Base-by-base conservation (phyloP, 139 green algal genomes). In the Astrephomene gubernaculifera region DNA sequence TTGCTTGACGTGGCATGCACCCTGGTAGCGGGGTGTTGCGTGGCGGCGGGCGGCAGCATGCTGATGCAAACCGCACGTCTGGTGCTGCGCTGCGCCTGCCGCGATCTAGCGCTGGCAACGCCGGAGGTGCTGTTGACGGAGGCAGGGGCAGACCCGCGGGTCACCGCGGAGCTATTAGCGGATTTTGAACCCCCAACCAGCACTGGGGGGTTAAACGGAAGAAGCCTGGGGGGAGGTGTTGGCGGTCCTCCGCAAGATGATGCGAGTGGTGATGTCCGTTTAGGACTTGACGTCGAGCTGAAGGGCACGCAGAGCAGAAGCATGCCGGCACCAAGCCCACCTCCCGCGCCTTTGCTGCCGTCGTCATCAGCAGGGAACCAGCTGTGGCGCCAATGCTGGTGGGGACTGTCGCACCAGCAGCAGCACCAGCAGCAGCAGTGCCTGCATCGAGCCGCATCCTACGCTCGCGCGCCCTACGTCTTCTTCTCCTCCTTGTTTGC, bases 121-220 rank as follows among this genome's bases (percentile, higher is more conserved):
- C 78, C 78, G 10, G 78, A 74, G 64, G 78, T 65, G 78, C 78
- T 84, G 61, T 44, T 84, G 63, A 63, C 78, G 64, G 78, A 74
- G 78, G 78, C 78, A 2, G 78, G 63, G 21, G 78, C 78, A 1
- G 63, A 74, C 31, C 63, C 63, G 43, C 63, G 43, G 43, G 9
- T 84, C 31, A 29, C 17, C 12, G 27, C 31, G 43, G 63, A 84
- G 63, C 63, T 84, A 31, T 43, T 74, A 0, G n/a, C 63, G 3
- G 24, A 31, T 24, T 74, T 61, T 2, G 38, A n/a, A 31, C n/a
- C 7, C n/a, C n/a, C n/a, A n/a, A n/a, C n/a, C n/a, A n/a, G n/a
- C n/a, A n/a, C n/a, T n/a, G n/a, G n/a, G n/a, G n/a, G n/a, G n/a
- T n/a, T n/a, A n/a, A n/a, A n/a, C n/a, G n/a, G n/a, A n/a, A n/a